phyloP scores from a whole-genome alignment of 805 yeast genomes.

The Priceomyces castillae region DNA sequence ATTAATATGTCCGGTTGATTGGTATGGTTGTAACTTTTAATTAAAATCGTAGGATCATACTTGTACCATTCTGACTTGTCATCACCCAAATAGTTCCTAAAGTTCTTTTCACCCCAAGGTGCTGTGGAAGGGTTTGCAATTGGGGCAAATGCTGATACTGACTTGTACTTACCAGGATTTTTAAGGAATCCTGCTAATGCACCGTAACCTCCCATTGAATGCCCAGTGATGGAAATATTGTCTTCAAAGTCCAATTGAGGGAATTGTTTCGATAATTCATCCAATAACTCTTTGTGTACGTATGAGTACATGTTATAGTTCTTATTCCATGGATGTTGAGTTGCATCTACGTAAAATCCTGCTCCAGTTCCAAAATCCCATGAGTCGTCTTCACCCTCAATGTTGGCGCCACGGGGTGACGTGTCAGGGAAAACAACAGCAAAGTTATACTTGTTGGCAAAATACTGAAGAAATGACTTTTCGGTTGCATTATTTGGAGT shows the following conservation, averaged over 20 bases:
- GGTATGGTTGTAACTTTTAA: conserved; percentile 55
- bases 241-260: conserved; percentile 53
- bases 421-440: conserved; percentile 95
- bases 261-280: conserved; percentile 42
- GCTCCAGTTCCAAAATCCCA: conserved; percentile 96
- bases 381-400: conserved; percentile 75
- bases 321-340: conserved; percentile 62
- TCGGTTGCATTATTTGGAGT: conserved; percentile 92
- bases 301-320: conserved; percentile 88
- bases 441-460: conserved; percentile 78
- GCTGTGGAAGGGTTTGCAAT: conserved; percentile 73
- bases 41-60: conserved; percentile 82
- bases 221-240: conserved; percentile 82
- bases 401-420: conserved; percentile 82
- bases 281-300: conserved; percentile 69
- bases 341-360: conserved; percentile 89
- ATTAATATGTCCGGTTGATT: conserved; percentile 61
- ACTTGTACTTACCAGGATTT: conserved; percentile 68
- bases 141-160: conserved; percentile 90
- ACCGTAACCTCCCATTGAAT: conserved; percentile 98
- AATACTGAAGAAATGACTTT: conserved; percentile 83
- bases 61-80: conserved; percentile 60
- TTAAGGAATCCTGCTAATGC: conserved; percentile 67
- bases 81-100: conserved; percentile 70
- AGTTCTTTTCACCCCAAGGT: conserved; percentile 89